A percentile compares a stretch with the other conserved stretches of the same genome.
Evolutionary conservation across 176 grass and related monocot species (phyloP).

Genomic region (Carex pumila): DNA sequence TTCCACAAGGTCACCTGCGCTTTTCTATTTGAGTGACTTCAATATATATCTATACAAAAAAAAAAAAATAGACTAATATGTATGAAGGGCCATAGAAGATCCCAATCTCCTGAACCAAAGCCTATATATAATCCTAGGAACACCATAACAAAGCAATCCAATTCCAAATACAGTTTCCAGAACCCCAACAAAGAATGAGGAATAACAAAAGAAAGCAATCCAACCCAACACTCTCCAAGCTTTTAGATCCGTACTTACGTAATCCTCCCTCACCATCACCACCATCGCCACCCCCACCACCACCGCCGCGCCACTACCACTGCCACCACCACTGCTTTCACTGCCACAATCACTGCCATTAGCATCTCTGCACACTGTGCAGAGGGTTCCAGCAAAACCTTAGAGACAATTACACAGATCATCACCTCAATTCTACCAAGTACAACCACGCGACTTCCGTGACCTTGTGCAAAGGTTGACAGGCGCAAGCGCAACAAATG

Average conservation of each 20-base stretch:
- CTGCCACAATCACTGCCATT: not conserved
- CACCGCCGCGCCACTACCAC: too few species aligned
- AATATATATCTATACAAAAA: not conserved
- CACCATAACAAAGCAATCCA: not conserved
- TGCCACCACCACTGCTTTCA: too few species aligned
- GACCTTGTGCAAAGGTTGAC: constrained; percentile 2
- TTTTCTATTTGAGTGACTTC: too few species aligned
- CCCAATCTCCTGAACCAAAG: not conserved
- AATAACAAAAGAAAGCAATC: not conserved
- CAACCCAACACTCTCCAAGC: not conserved
- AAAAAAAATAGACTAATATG: not conserved
- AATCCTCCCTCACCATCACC: constrained; percentile 8
- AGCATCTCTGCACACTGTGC: not conserved
- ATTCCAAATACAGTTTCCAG: not conserved
- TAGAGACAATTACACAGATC: not conserved
- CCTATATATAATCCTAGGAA: not conserved
- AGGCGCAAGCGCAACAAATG: not conserved
- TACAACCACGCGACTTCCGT: not conserved
- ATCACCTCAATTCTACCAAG: not conserved
- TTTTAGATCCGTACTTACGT: not conserved
- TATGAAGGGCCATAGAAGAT: not conserved
- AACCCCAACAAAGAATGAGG: not conserved
- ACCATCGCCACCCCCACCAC: not conserved
- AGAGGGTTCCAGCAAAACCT: too few species aligned
- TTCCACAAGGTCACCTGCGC: not conserved